Evolutionary conservation across 768 basidiomycete species (phyloP).

Genomic region (Sarcomyxa edulis): DNA sequence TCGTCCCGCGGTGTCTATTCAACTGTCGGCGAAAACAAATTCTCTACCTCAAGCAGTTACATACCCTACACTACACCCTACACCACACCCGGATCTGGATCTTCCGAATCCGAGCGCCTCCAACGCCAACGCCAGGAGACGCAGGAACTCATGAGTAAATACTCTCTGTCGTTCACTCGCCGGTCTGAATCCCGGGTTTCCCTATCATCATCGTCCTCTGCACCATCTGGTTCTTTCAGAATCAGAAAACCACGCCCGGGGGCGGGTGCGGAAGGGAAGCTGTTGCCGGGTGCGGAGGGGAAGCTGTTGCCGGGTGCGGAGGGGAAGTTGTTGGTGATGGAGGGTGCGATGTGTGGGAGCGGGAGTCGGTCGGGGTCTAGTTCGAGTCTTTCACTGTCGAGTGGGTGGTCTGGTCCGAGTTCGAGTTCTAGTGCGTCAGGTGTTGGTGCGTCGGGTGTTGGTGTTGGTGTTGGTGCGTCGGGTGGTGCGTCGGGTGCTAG

Average conservation of each 20-base stretch:
- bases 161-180: conserved; percentile 50
- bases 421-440: too few species aligned
- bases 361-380: conserved; percentile 26
- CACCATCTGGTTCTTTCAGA: conserved; percentile 26
- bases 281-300: conserved; percentile 61
- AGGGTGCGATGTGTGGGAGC: conserved; percentile 39
- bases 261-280: conserved; percentile 48
- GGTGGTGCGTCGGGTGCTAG: too few species aligned
- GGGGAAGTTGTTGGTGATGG: conserved; percentile 54
- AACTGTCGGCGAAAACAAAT: conserved; percentile 29
- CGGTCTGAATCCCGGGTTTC: conserved; percentile 47
- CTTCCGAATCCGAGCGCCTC: too few species aligned
- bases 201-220: conserved; percentile 27
- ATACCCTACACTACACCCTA: too few species aligned
- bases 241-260: too few species aligned
- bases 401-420: conserved; percentile 20
- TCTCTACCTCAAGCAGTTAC: conserved; percentile 12
- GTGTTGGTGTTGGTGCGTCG: too few species aligned
- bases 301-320: conserved; percentile 58
- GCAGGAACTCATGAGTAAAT: conserved; percentile 50
- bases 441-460: too few species aligned
- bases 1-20: conserved; percentile 44
- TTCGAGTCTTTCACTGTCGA: conserved; percentile 34
- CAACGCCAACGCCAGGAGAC: conserved; percentile 15
- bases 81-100: too few species aligned